A percentile compares a stretch with the other conserved stretches of the same genome.
These are phyloP conservation scores for Emericellopsis terricola DNA, from an alignment of 495 filamentous ascomycete genomes.

Conservation along the genomic window DNA sequence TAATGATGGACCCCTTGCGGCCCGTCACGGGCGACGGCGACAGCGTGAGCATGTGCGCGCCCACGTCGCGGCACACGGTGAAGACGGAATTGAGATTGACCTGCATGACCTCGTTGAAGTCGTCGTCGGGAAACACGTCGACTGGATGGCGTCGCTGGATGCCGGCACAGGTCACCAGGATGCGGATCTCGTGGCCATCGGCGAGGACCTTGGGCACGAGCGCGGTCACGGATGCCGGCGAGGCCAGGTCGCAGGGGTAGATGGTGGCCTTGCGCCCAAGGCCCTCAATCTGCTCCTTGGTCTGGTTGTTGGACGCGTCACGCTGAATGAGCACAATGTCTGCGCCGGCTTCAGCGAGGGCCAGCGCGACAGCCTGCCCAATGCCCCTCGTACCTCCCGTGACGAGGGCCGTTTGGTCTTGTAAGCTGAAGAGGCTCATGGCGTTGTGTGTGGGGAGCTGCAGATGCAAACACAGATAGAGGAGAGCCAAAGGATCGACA, in stretches of 20 bases:
- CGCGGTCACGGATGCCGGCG: constrained; percentile 33
- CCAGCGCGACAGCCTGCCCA: constrained; percentile 67
- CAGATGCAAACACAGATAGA: not conserved
- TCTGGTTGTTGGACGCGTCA: constrained; percentile 44
- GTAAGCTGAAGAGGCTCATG: constrained; percentile 32
- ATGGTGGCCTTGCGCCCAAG: constrained; percentile 51
- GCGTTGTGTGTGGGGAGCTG: not conserved
- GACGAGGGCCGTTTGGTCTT: constrained; percentile 60
- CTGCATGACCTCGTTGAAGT: constrained; percentile 77
- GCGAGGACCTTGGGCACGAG: constrained; percentile 42
- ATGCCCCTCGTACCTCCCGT: constrained; percentile 84
- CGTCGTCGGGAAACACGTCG: constrained; percentile 58
- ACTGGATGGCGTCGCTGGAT: constrained; percentile 68
- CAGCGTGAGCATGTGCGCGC: constrained; percentile 60
- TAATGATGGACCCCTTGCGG: constrained; percentile 63
- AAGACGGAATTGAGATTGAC: constrained; percentile 76
- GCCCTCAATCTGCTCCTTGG: constrained; percentile 38
- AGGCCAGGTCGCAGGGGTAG: constrained; percentile 58
- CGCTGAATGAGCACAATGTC: constrained; percentile 66
- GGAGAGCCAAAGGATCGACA: too few species aligned
- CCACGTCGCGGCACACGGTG: constrained; percentile 65
- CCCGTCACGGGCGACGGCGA: constrained; percentile 31
- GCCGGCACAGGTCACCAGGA: constrained; percentile 74
- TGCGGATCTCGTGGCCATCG: constrained; percentile 42
- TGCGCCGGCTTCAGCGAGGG: constrained; percentile 67